Evolutionary conservation across 352 stramenopile species (phyloP), one percentile per base, ranked within the genome.

Genomic region (Aphanomyces euteiches): DNA sequence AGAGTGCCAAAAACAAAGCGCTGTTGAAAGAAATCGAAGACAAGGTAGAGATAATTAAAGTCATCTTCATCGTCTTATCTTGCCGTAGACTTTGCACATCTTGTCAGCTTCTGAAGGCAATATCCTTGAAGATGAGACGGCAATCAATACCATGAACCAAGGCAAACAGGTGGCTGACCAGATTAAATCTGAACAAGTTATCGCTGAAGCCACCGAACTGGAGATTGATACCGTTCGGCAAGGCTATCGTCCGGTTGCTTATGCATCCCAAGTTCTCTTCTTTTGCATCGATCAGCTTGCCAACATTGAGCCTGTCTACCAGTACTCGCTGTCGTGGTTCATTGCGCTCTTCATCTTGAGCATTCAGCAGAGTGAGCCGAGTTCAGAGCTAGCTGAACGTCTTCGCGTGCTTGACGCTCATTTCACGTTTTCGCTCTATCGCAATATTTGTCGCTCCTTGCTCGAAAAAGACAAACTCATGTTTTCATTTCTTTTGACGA

Each of bases 381-480:
- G 78, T 3, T 72, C 83, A 0, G 85, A 96, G 64, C 79, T 98
- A 5, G 75, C 82, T 0, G 83, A 90, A 43, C 77, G 92, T 0
- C 79, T 98, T 2, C 67, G 77, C 39, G 94, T 97, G 67, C 78
- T 98, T 17, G 83, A 95, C 63, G 74, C 76, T 4, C 88, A 97
- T 75, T 98, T 98, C 75, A 96, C 87, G 17, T 97, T 95, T 67
- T 95, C 90, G 47, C 77, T 98, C 0, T 98, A 98, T 76, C 78
- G 88, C 54, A 97, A 97, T 72, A 91, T 98, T 50, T 98, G 90
- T 71, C 90, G 90, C 37, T 97, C 90, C 21, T 77, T 98, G 36
- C 76, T 98, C 21, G 92, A 98, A 59, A 97, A 97, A 72, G 92
- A 97, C 76, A 98, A 98, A 60, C 82, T 98, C 38, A 92, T 98